These are phyloP conservation scores for Umbilicus rupestris DNA, from an alignment of 164 flowering plant species.

Conservation along the genomic window DNA sequence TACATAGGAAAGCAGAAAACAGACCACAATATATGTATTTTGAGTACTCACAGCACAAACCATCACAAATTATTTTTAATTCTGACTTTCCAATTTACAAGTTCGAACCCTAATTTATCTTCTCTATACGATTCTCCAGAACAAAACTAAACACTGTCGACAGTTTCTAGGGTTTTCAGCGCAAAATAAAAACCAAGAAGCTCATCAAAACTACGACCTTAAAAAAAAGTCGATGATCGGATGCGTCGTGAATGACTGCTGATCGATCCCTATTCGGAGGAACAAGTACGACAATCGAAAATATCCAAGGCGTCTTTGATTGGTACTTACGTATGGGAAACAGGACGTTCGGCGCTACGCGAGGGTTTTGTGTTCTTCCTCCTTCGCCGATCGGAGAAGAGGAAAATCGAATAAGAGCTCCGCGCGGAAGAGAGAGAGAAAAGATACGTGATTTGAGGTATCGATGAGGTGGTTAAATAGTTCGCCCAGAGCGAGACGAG, in stretches of 20 bases:
- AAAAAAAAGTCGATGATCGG: background rate
- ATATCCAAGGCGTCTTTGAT: background rate
- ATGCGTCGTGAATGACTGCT: background rate
- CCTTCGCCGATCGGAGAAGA: background rate
- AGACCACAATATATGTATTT: too few species aligned
- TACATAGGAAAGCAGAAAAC: too few species aligned
- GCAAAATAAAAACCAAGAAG: background rate
- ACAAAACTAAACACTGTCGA: too few species aligned
- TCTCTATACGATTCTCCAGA: background rate
- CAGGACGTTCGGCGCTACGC: background rate
- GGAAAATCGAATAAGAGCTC: background rate
- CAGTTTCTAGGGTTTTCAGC: background rate
- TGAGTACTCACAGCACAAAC: too few species aligned
- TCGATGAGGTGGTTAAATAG: conserved; percentile 1
- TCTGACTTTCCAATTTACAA: too few species aligned
- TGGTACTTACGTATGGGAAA: background rate
- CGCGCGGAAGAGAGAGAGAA: background rate
- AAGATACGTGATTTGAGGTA: background rate
- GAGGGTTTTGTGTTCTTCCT: background rate
- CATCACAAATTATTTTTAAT: too few species aligned
- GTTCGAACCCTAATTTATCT: too few species aligned
- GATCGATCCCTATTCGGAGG: background rate
- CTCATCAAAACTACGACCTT: background rate
- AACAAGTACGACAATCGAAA: background rate
- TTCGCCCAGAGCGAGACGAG: background rate